Base-by-base conservation (phyloP, 139 green algal species). In the Astrephomene gubernaculifera region DNA sequence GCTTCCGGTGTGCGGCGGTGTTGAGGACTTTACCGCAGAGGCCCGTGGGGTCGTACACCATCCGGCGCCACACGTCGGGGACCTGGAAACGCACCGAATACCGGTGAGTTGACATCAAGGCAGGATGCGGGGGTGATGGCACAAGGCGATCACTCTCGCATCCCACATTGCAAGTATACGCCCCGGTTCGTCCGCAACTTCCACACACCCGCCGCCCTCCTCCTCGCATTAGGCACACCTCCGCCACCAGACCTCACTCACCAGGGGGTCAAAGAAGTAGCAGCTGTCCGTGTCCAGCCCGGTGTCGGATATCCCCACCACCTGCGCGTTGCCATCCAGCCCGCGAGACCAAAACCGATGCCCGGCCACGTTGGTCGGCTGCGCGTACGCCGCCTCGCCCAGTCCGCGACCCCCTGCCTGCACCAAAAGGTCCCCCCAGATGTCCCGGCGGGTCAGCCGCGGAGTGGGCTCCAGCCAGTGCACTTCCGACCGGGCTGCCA, bases 291-390 rank as follows among this genome's bases (percentile, higher is more conserved):
- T 86, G 81, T 95, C 93, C 4, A 99, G 60, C 49, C 96, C 96
- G 17, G 82, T 96, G 92, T 99, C 96, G 0, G 95, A 95, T 38
- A 95, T 90, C 64, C 96, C 96, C 17, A 98, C 72, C 5, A 99
- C 87, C 86, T 98, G 92, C 24, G 86, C 83, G 7, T 84, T 38
- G 8, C 96, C 95, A 65, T 90, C 90, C 35, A 96, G 87, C 27
- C 96, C 96, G 0, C 89, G 92, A 0, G 79, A 75, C 95, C 94
- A 98, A 3, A 98, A 52, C 3, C 85, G 88, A 78, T 96, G 92
- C 54, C 87, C 57, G 1, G 39, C 86, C 29, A 33, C 12, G 54
- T 38, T 29, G 38, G 38, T 22, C 22, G 74, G 8, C 5, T 22
- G 44, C 24, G 22, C 35, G 24, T 44, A 17, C 9, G 17, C 39